phyloP scores from a whole-genome alignment of 306 rosid genomes.

The Adenanthera pavonina region DNA sequence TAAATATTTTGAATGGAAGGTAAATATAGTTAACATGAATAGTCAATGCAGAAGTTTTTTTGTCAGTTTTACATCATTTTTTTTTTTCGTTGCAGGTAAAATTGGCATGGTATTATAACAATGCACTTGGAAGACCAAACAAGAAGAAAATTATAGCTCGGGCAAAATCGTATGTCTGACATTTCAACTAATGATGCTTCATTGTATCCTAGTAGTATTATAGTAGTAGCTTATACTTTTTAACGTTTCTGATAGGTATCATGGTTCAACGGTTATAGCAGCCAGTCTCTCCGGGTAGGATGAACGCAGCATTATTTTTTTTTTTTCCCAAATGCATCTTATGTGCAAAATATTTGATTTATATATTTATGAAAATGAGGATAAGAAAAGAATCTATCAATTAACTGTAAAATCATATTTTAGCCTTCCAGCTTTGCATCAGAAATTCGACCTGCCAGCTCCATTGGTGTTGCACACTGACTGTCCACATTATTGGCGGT shows the following conservation, averaged over 20 bases:
- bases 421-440: slow-evolving; percentile 93
- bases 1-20: slow-evolving; percentile 3
- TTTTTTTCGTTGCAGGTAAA: slow-evolving; percentile 73
- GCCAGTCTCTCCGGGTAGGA: slow-evolving; percentile 98
- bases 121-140: slow-evolving; percentile 90
- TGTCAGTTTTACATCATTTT: slow-evolving; percentile 31
- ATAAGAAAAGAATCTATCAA: neutral
- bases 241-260: slow-evolving; percentile 66
- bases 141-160: slow-evolving; percentile 97
- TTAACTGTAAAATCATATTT: slow-evolving; percentile 40
- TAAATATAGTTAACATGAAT: slow-evolving; percentile 19
- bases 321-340: slow-evolving; percentile 10
- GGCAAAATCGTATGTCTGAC: slow-evolving; percentile 67
- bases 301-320: neutral
- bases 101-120: slow-evolving; percentile 95
- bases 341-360: neutral
- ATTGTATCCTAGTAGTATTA: slow-evolving; percentile 36
- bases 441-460: slow-evolving; percentile 90
- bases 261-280: slow-evolving; percentile 86
- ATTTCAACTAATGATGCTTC: slow-evolving; percentile 38
- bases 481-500: slow-evolving; percentile 98
- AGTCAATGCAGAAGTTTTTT: slow-evolving; percentile 6
- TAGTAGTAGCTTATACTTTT: slow-evolving; percentile 29
- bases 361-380: slow-evolving; percentile 12
- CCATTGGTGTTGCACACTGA: slow-evolving; percentile 95